phyloP scores from a whole-genome alignment of 2,329 filamentous ascomycete species.

The Capronia coronata region DNA sequence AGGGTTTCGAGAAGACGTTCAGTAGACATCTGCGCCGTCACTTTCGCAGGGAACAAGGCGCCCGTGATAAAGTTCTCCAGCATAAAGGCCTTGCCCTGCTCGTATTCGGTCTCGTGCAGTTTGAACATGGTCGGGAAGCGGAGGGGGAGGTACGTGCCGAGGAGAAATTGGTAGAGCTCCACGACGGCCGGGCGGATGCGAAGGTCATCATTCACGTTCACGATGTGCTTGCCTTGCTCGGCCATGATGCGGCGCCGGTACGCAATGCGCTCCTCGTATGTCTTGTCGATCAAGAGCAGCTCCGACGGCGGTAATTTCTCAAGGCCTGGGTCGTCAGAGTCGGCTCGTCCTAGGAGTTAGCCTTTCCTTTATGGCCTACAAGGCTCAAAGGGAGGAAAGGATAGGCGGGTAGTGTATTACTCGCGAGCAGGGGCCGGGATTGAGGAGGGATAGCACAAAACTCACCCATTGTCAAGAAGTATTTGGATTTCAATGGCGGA shows the following conservation, averaged over 20 bases:
- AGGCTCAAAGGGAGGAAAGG: slow-evolving; percentile 3
- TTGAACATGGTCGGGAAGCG: slow-evolving; percentile 52
- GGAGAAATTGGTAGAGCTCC: slow-evolving; percentile 54
- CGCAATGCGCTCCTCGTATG: slow-evolving; percentile 48
- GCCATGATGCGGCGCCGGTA: slow-evolving; percentile 46
- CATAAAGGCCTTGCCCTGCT: slow-evolving; percentile 29
- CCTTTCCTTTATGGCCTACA: slow-evolving; percentile 3
- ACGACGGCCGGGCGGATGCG: slow-evolving; percentile 44
- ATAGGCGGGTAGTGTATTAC: too few relatives aligned
- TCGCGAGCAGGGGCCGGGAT: too few relatives aligned
- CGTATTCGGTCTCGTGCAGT: slow-evolving; percentile 31
- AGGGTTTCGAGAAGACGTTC: slow-evolving; percentile 45
- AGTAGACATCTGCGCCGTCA: slow-evolving; percentile 31
- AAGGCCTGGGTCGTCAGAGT: slow-evolving; percentile 39
- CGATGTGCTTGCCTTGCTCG: slow-evolving; percentile 38
- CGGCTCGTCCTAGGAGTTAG: slow-evolving; percentile 22
- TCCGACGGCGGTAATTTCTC: slow-evolving; percentile 49
- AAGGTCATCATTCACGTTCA: slow-evolving; percentile 38
- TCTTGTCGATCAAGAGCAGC: slow-evolving; percentile 54
- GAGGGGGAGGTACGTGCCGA: slow-evolving; percentile 49
- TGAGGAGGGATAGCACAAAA: slow-evolving; percentile 1
- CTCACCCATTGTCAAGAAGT: slow-evolving; percentile 58
- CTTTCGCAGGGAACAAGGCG: slow-evolving; percentile 36
- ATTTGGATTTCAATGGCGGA: slow-evolving; percentile 55
- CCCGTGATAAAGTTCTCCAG: slow-evolving; percentile 45